These are phyloP conservation scores for Lactarius psammicola DNA, from an alignment of 768 basidiomycete species.

Conservation along the genomic window DNA sequence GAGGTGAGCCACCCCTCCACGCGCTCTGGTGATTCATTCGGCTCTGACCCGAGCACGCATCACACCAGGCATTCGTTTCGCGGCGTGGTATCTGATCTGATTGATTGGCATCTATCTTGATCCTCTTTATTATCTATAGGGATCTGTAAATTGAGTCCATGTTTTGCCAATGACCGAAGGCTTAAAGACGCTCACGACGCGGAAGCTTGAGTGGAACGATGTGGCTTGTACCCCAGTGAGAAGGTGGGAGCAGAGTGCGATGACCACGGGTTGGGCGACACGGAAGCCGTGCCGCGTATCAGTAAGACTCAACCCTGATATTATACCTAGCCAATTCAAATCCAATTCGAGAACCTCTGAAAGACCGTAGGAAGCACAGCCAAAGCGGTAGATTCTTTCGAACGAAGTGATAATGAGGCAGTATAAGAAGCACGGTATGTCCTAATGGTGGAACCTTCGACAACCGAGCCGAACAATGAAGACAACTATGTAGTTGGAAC, in stretches of 20 bases:
- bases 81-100: constrained; percentile 33
- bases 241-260: constrained; percentile 29
- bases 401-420: constrained; percentile 49
- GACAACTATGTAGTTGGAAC: not conserved
- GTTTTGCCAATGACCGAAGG: not conserved
- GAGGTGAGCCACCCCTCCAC: constrained; percentile 38
- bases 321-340: constrained; percentile 45
- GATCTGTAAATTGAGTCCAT: constrained; percentile 8
- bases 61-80: constrained; percentile 38
- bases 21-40: not conserved
- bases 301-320: constrained; percentile 61
- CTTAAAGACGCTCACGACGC: constrained; percentile 19
- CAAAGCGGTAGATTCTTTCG: constrained; percentile 59
- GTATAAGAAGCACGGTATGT: constrained; percentile 53
- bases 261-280: constrained; percentile 33
- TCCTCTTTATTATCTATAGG: not conserved
- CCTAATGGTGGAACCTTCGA: constrained; percentile 33
- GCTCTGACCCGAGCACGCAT: constrained; percentile 27
- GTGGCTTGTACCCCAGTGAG: constrained; percentile 29
- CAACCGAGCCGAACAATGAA: not conserved
- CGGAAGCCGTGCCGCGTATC: constrained; percentile 60
- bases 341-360: constrained; percentile 8
- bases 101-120: not conserved
- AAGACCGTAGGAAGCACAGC: constrained; percentile 37
- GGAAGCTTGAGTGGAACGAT: constrained; percentile 14